Evolutionary conservation across 768 basidiomycete genomes (phyloP), one percentile per base, ranked within the genome.

Genomic region (Lactarius pseudohatsudake): DNA sequence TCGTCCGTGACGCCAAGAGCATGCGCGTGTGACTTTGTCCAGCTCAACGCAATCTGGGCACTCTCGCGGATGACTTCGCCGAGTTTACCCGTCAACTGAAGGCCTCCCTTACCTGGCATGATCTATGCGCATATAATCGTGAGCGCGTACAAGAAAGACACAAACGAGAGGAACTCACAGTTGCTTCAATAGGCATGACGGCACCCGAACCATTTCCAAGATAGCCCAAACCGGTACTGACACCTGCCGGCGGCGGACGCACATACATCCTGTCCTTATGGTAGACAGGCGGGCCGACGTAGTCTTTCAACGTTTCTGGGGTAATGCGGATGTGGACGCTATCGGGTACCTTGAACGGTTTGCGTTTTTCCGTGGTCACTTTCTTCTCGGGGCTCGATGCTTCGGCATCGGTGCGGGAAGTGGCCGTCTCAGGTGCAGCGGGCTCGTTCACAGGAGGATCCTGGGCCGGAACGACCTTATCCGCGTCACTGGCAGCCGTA

Each of bases 11-110:
- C 91, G 4, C 95, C 94, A 13, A 98, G 84, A 59, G 91, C 88
- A 74, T 84, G 90, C 15, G 97, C 93, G 74, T 98, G 92, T 10
- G 88, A 81, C 75, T 95, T 96, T 47, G 96, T 90, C 90, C 92
- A 98, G 73, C 90, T 91, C 67, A 98, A 77, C 4, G 90, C 94
- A 69, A 99, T 97, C 75, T 97, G 94, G 1, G 96, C 95, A 69
- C 91, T 93, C 78, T 98, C 97, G 43, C 93, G 85, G 75, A 99
- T 98, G 67, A 98, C 97, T 72, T 99, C 97, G 54, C 96, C 96
- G 4, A 99, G 88, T 78, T 98, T 98, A 45, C 97, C 97, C 0
- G 97, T 98, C 9, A 98, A 79, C 71, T 95, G 94, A 2, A 99
- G 81, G 18, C 83, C 84, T 15, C 96, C 96, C 75, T 96, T 96